A percentile compares a stretch with the other conserved stretches of the same genome.
Evolutionary conservation across 73 alveolate genomes (phyloP).

Genomic region (Halteria grandinella): DNA sequence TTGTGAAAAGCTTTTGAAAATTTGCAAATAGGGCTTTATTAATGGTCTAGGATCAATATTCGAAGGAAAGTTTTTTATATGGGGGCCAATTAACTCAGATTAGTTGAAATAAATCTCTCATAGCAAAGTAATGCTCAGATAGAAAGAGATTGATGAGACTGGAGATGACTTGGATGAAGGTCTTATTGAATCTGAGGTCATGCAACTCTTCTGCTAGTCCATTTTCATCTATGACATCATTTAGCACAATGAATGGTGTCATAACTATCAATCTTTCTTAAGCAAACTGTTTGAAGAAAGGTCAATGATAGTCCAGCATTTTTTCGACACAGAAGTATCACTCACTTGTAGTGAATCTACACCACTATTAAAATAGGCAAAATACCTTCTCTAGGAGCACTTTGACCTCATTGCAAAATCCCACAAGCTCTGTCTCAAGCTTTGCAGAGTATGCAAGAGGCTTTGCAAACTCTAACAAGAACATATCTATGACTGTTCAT

Average conservation of each 20-base stretch:
- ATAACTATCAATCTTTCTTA: background rate
- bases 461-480: background rate
- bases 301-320: background rate
- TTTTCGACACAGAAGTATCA: conserved; percentile 4
- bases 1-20: conserved; percentile 8
- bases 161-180: background rate
- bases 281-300: conserved; percentile 14
- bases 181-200: background rate
- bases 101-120: background rate
- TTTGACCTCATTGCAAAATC: background rate
- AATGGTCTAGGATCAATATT: conserved; percentile 8
- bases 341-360: background rate
- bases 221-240: conserved; percentile 1
- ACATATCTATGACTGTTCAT: conserved; percentile 17
- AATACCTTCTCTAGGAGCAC: background rate
- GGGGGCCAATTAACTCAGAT: background rate
- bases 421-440: conserved; percentile 6
- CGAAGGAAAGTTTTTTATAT: background rate
- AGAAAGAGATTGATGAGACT: background rate
- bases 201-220: background rate
- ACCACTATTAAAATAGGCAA: background rate
- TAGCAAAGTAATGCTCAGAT: background rate
- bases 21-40: background rate
- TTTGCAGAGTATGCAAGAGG: conserved; percentile 19
- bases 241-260: conserved; percentile 7